Evolutionary conservation across 345 rosid genomes (phyloP).

Genomic region (Boechera stricta): DNA sequence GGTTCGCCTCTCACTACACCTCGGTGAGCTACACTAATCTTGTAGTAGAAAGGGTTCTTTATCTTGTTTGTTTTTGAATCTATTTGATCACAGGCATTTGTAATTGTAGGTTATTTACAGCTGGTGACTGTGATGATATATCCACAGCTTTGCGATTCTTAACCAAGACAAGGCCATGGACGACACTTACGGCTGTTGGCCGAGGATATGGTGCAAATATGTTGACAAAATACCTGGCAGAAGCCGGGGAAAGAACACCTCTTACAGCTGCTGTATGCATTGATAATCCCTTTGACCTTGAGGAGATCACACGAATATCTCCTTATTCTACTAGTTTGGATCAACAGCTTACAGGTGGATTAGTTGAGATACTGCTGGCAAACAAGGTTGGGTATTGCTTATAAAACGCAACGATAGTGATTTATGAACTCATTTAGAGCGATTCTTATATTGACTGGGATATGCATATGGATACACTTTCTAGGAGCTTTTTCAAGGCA

Average conservation of each 20-base stretch:
- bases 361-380: slow-evolving; percentile 69
- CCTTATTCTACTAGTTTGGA: slow-evolving; percentile 58
- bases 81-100: slow-evolving; percentile 1
- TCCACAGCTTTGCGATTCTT: slow-evolving; percentile 73
- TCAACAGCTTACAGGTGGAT: slow-evolving; percentile 70
- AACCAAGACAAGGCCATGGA: slow-evolving; percentile 88
- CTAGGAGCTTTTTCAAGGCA: slow-evolving; percentile 90
- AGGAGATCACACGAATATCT: slow-evolving; percentile 75
- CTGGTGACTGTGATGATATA: slow-evolving; percentile 97
- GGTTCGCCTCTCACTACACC: slow-evolving; percentile 90
- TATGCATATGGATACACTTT: slow-evolving; percentile 39
- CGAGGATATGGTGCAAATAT: slow-evolving; percentile 94
- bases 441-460: slow-evolving; percentile 33
- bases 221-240: slow-evolving; percentile 87
- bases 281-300: slow-evolving; percentile 91
- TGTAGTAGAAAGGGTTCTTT: not conserved
- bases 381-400: slow-evolving; percentile 71
- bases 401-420: not conserved
- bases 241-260: slow-evolving; percentile 85
- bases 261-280: slow-evolving; percentile 88
- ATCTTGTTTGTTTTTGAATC: not conserved
- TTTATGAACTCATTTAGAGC: slow-evolving; percentile 15
- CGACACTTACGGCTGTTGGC: slow-evolving; percentile 81
- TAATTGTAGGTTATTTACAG: slow-evolving; percentile 89
- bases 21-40: slow-evolving; percentile 55